Conservation (phyloP, 2,329 filamentous ascomycete species). For the Sporothrix euskadiensis region DNA sequence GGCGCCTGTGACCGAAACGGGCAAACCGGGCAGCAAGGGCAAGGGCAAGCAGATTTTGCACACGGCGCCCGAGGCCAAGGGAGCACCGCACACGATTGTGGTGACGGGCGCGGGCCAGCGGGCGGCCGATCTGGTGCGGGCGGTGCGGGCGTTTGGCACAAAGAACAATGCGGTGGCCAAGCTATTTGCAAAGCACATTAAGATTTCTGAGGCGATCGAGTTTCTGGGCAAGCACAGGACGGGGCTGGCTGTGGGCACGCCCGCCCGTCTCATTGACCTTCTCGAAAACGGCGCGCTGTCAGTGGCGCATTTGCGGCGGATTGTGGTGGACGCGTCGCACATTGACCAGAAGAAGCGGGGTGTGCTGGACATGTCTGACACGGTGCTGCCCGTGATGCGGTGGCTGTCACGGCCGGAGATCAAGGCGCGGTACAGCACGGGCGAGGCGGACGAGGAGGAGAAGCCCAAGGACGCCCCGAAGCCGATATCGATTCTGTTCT, state of each 20-base stretch:
- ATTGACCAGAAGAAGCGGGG: conserved; percentile 94
- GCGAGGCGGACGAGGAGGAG: conserved; percentile 29
- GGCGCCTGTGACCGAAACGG: conserved; percentile 54
- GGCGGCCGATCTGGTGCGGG: conserved; percentile 78
- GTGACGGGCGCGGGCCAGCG: conserved; percentile 82
- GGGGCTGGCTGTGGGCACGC: conserved; percentile 88
- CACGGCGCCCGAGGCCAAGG: conserved; percentile 64
- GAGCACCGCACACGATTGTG: conserved; percentile 81
- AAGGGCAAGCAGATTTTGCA: conserved; percentile 18
- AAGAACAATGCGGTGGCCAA: conserved; percentile 81
- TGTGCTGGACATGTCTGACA: conserved; percentile 93
- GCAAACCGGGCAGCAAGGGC: conserved; percentile 2
- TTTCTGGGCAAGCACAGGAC: conserved; percentile 70
- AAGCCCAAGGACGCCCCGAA: conserved; percentile 47
- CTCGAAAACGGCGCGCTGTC: conserved; percentile 77
- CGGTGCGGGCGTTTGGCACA: conserved; percentile 74
- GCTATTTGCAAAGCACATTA: conserved; percentile 98
- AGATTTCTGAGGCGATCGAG: conserved; percentile 80
- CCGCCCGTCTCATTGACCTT: conserved; percentile 76
- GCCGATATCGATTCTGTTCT: conserved; percentile 47
- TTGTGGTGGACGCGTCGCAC: conserved; percentile 88
- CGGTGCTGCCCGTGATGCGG: conserved; percentile 74
- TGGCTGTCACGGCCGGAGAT: conserved; percentile 68
- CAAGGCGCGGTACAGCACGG: conserved; percentile 62
- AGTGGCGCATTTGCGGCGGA: conserved; percentile 68